Evolutionary conservation across 2,329 filamentous ascomycete genomes (phyloP).

Genomic region (Chrysoporthe puriensis): DNA sequence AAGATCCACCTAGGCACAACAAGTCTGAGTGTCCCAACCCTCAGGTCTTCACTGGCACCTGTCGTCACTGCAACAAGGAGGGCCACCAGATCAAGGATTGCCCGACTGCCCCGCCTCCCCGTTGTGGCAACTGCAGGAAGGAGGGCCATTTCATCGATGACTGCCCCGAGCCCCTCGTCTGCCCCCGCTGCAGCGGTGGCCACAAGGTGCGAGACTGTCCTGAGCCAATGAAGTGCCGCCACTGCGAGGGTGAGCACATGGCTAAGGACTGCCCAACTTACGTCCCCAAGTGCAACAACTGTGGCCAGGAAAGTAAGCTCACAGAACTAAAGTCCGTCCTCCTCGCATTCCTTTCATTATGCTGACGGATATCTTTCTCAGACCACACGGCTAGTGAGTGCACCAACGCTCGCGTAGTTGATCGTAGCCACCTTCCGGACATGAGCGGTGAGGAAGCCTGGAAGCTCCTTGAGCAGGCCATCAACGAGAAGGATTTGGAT

Average conservation of each 20-base stretch:
- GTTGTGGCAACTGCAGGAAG: constrained; percentile 49
- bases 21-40: constrained; percentile 66
- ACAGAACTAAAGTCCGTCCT: background rate
- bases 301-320: constrained; percentile 59
- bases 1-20: constrained; percentile 52
- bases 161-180: constrained; percentile 56
- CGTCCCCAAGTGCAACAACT: constrained; percentile 64
- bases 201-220: constrained; percentile 60
- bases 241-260: constrained; percentile 58
- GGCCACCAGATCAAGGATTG: constrained; percentile 60
- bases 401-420: constrained; percentile 61
- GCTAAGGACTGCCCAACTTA: constrained; percentile 54
- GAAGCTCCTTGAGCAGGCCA: constrained; percentile 57
- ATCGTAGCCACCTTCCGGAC: constrained; percentile 54
- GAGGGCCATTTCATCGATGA: constrained; percentile 60
- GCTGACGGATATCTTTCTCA: constrained; percentile 35
- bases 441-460: constrained; percentile 61
- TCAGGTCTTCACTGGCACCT: constrained; percentile 41
- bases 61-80: constrained; percentile 49
- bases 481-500: constrained; percentile 59
- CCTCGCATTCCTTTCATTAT: background rate
- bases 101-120: constrained; percentile 40
- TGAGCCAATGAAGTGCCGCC: constrained; percentile 36
- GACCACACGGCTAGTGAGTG: constrained; percentile 62
- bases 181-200: constrained; percentile 50